Percentiles rank a stretch among this genome's conserved stretches.
These are phyloP conservation scores for Penicillium salamii DNA, from an alignment of 495 filamentous ascomycete species.

Conservation along the genomic window DNA sequence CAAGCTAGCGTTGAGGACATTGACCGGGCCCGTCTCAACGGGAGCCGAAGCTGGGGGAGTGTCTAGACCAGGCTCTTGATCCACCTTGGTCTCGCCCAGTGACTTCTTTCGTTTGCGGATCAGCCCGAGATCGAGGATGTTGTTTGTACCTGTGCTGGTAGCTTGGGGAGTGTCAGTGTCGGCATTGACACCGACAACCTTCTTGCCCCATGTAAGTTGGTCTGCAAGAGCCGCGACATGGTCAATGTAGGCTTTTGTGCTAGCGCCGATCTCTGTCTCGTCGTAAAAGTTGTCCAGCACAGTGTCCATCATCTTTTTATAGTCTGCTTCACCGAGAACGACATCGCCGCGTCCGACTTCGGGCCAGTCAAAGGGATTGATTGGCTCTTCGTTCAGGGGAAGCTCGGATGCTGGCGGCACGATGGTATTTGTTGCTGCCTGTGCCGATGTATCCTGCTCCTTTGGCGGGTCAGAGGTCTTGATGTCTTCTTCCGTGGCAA, in stretches of 20 bases:
- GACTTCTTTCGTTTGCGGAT: constrained; percentile 54
- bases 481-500: constrained; percentile 6
- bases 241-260: constrained; percentile 71
- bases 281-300: constrained; percentile 82
- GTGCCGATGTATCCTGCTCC: not conserved
- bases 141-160: constrained; percentile 22
- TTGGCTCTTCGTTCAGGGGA: constrained; percentile 29
- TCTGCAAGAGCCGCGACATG: constrained; percentile 54
- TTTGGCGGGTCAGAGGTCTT: not conserved
- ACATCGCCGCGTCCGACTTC: constrained; percentile 63
- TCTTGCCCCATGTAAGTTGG: constrained; percentile 53
- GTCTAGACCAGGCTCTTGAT: too few relatives aligned
- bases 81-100: constrained; percentile 35
- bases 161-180: constrained; percentile 22
- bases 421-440: not conserved
- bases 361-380: constrained; percentile 68
- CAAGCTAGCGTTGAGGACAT: constrained; percentile 55
- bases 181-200: constrained; percentile 46
- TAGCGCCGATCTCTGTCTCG: constrained; percentile 60
- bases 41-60: too few relatives aligned
- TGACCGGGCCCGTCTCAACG: constrained; percentile 33
- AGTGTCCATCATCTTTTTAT: constrained; percentile 72
- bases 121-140: constrained; percentile 40
- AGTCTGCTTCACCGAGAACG: constrained; percentile 67
- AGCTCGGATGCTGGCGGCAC: constrained; percentile 1